phyloP scores from a whole-genome alignment of 2,329 filamentous ascomycete genomes.

The Salinomyces thailandicus region DNA sequence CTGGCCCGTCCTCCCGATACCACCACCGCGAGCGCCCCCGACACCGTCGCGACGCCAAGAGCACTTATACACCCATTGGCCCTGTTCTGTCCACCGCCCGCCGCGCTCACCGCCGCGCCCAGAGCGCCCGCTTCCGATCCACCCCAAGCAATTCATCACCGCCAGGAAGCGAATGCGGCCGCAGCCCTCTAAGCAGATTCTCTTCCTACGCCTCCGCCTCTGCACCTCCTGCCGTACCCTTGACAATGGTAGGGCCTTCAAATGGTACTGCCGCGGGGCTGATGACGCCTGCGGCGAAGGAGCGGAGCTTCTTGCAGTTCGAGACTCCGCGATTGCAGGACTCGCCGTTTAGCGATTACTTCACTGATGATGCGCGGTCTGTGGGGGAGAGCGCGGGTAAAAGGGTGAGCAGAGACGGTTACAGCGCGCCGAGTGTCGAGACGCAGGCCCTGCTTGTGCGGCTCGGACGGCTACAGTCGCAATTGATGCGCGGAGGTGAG shows the following conservation, averaged over 20 bases:
- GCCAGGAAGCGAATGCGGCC: background rate
- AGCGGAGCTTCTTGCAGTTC: background rate
- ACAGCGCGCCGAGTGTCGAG: constrained; percentile 16
- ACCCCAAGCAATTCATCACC: no score
- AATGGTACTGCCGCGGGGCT: background rate
- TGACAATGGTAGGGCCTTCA: background rate
- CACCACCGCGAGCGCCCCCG: constrained; percentile 16
- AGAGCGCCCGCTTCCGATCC: no score
- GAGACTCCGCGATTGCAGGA: constrained; percentile 15
- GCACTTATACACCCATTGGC: constrained; percentile 12
- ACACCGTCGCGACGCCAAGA: constrained; percentile 13
- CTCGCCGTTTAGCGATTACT: constrained; percentile 33
- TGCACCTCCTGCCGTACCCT: background rate
- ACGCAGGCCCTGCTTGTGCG: constrained; percentile 28
- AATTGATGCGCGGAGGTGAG: constrained; percentile 24
- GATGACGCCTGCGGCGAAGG: constrained; percentile 1
- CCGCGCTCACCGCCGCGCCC: constrained; percentile 20
- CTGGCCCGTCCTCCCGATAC: constrained; percentile 24
- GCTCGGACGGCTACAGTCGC: constrained; percentile 27
- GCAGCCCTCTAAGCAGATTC: constrained; percentile 2
- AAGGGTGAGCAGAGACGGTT: background rate
- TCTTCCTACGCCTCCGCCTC: background rate
- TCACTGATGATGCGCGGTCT: constrained; percentile 28
- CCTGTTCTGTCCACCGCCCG: constrained; percentile 21
- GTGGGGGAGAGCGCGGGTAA: constrained; percentile 5